Evolutionary conservation across 2,329 filamentous ascomycete species (phyloP).

Genomic region (Xylaria multiplex): DNA sequence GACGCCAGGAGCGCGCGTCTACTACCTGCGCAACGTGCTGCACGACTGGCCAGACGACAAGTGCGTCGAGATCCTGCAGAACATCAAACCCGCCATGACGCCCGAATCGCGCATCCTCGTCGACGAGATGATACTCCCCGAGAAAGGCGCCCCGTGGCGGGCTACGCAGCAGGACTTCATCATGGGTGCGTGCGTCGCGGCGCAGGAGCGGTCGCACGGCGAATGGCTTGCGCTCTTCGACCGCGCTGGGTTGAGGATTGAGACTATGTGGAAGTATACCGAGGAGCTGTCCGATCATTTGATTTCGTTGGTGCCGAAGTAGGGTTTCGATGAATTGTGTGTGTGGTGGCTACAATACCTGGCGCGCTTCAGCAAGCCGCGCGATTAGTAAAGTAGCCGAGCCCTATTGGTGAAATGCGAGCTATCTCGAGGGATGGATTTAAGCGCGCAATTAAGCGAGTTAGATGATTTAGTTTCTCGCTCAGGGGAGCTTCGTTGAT

Average conservation of each 20-base stretch:
- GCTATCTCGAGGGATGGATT: background rate
- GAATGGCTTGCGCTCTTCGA: conserved; percentile 39
- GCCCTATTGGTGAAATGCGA: background rate
- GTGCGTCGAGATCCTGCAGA: conserved; percentile 38
- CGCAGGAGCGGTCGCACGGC: conserved; percentile 34
- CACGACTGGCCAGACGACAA: conserved; percentile 39
- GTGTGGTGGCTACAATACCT: background rate
- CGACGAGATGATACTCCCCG: conserved; percentile 41
- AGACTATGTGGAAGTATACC: conserved; percentile 35
- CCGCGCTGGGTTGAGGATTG: conserved; percentile 31
- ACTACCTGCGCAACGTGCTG: conserved; percentile 41
- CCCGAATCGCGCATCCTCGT: conserved; percentile 37
- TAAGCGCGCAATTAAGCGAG: background rate
- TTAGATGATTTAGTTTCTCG: no score
- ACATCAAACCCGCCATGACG: conserved; percentile 37
- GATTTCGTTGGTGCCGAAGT: conserved; percentile 32
- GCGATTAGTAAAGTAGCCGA: no score
- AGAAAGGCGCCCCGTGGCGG: conserved; percentile 34
- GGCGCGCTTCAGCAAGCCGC: background rate
- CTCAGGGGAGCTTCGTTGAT: background rate
- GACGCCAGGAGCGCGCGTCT: conserved; percentile 36
- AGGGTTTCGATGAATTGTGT: conserved; percentile 1
- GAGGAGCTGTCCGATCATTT: conserved; percentile 35
- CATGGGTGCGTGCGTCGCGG: conserved; percentile 36
- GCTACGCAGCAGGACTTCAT: conserved; percentile 37